Conservation (phyloP, 2,329 filamentous ascomycete species). For the Nemania diffusa region DNA sequence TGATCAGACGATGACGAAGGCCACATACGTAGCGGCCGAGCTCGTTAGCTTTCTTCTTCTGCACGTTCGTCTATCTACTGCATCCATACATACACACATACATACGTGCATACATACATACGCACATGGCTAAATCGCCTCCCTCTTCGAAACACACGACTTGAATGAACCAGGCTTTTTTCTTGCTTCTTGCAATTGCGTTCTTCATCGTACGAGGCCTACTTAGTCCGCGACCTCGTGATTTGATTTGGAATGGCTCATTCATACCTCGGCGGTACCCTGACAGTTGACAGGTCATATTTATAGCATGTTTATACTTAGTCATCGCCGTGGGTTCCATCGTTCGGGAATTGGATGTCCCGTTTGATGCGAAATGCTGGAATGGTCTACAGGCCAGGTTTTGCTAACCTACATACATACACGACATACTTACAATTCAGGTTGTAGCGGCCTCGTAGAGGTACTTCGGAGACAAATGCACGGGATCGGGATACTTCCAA, state of each 20-base stretch:
- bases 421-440: background rate
- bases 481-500: conserved; percentile 36
- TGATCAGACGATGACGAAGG: conserved; percentile 17
- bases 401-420: background rate
- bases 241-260: conserved; percentile 23
- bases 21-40: background rate
- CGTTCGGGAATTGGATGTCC: conserved; percentile 18
- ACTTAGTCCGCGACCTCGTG: conserved; percentile 1
- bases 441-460: conserved; percentile 34
- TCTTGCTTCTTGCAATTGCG: background rate
- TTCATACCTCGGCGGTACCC: background rate
- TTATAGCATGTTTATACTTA: conserved; percentile 14
- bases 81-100: too few relatives aligned
- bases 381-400: background rate
- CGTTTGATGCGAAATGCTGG: conserved; percentile 5
- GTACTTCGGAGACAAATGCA: conserved; percentile 30
- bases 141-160: background rate
- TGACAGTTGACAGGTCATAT: conserved; percentile 34
- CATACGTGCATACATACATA: background rate
- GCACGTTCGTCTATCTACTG: background rate
- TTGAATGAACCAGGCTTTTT: background rate
- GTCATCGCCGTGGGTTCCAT: conserved; percentile 40
- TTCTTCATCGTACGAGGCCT: conserved; percentile 20
- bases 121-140: background rate
- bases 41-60: background rate